Percentiles rank a stretch among this genome's conserved stretches.
These are phyloP conservation scores for Leccinum fuscescens DNA, from an alignment of 1,284 basidiomycete genomes.

Conservation along the genomic window DNA sequence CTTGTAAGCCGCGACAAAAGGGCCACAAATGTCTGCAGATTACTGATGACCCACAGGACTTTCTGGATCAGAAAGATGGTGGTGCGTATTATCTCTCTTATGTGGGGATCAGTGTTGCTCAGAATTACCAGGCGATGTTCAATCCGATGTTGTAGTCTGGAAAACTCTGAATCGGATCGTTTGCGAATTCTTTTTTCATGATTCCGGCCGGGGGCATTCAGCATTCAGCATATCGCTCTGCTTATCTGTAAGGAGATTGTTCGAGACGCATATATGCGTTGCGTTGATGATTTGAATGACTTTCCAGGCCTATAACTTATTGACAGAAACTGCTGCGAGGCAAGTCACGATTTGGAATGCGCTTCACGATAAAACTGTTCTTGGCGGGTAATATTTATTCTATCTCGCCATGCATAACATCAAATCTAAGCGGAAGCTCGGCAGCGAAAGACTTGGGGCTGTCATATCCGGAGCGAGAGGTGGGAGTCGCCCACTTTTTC, in stretches of 20 bases:
- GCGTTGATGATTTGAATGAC: constrained; percentile 2
- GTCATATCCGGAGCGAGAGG: constrained; percentile 36
- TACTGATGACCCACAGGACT: constrained; percentile 28
- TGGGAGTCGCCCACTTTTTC: constrained; percentile 5
- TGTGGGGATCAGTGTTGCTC: neutral
- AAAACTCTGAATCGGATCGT: constrained; percentile 26
- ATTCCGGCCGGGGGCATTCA: constrained; percentile 9
- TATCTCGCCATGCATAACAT: neutral
- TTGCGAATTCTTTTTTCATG: constrained; percentile 34
- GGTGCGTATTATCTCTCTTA: constrained; percentile 14
- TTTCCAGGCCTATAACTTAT: constrained; percentile 35
- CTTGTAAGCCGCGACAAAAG: constrained; percentile 32
- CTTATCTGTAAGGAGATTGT: constrained; percentile 23
- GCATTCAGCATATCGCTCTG: constrained; percentile 20
- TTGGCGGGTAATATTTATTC: constrained; percentile 37
- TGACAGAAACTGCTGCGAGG: constrained; percentile 32
- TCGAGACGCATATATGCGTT: constrained; percentile 32
- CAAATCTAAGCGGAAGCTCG: constrained; percentile 5
- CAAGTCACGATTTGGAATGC: constrained; percentile 31
- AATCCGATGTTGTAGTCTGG: constrained; percentile 21
- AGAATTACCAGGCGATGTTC: constrained; percentile 12
- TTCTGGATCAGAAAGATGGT: constrained; percentile 24
- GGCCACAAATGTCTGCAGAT: constrained; percentile 1
- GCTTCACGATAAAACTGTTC: constrained; percentile 32
- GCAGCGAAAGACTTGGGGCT: constrained; percentile 36